Evolutionary conservation across 2,329 filamentous ascomycete genomes (phyloP), one percentile per base, ranked within the genome.

Genomic region (Arachnomyces sp.): DNA sequence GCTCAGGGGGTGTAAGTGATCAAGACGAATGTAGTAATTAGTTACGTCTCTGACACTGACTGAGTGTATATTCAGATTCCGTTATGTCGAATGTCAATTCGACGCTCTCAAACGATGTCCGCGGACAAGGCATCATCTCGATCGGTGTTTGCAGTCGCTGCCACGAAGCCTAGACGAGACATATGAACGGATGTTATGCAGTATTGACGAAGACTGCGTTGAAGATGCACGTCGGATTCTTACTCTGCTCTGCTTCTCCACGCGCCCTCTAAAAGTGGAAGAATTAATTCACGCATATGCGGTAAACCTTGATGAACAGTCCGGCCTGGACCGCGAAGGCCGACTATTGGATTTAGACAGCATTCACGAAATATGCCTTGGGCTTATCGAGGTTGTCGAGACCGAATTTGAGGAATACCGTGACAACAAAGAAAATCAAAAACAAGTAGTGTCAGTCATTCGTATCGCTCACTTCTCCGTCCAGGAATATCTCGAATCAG

Each of bases 401-500:
- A 25, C 21, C 21, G 21, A 9, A 25, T 9, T 25, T 25, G 21
- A 25, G 5, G 30, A n/a, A 4, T 16, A 28, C 1, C 14, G 11
- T 17, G 3, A 11, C 35, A 4, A 16, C 11, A 2, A 44, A 38
- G 13, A 41, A 1, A 17, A 30, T 3, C 29, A 42, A 9, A 17
- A 12, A 12, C 30, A 35, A n/a, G 28, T 32, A 2, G 38, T 12
- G 15, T 31, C 37, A 11, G 42, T 30, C 7, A 42, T 53, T 18
- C 52, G 48, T 12, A 53, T 61, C 31, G 54, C 54, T 3, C 56
- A 61, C 41, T 61, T 56, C 38, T 60, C 59, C 2, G 52, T 61
- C 0, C 50, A 59, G 35, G 55, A 61, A 39, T 61, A 62, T 38
- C 48, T 62, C 11, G 28, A 48, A 33, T 59, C 52, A 4, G 49